These are phyloP conservation scores for Metarhizium sp. DNA, from an alignment of 2,329 filamentous ascomycete species.

Conservation along the genomic window DNA sequence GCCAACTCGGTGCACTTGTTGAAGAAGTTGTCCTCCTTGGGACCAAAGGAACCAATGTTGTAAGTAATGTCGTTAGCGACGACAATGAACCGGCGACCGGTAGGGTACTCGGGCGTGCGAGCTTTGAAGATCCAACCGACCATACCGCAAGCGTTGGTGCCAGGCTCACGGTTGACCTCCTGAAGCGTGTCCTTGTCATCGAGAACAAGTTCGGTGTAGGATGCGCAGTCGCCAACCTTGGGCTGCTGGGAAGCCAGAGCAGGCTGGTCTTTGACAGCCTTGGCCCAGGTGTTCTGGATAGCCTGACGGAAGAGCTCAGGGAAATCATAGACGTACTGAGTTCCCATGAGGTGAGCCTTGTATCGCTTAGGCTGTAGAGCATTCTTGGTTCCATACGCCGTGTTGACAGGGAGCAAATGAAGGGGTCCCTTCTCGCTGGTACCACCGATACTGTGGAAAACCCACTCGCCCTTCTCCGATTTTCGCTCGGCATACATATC, in stretches of 20 bases:
- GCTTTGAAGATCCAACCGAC: constrained; percentile 96
- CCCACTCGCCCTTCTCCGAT: constrained; percentile 95
- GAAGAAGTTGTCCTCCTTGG: constrained; percentile 96
- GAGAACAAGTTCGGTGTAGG: constrained; percentile 87
- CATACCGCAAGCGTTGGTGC: constrained; percentile 95
- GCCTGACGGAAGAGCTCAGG: constrained; percentile 98
- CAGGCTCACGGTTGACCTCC: constrained; percentile 89
- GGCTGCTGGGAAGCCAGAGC: constrained; percentile 73
- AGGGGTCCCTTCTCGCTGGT: constrained; percentile 92
- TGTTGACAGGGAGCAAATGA: constrained; percentile 84
- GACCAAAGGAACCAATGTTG: constrained; percentile 97
- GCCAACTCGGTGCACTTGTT: constrained; percentile 97
- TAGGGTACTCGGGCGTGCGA: constrained; percentile 89
- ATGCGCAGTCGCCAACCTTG: constrained; percentile 79
- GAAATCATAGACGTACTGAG: constrained; percentile 99
- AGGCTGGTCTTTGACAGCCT: constrained; percentile 64
- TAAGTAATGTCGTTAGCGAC: constrained; percentile 99
- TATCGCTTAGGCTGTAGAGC: constrained; percentile 98
- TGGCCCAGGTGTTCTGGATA: constrained; percentile 88
- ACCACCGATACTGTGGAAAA: constrained; percentile 95
- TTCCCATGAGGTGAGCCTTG: constrained; percentile 98
- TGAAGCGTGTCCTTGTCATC: constrained; percentile 88
- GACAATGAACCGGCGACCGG: constrained; percentile 85
- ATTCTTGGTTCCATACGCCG: constrained; percentile 96
- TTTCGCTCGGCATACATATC: constrained; percentile 97